A percentile compares a stretch with the other conserved stretches of the same genome.
Conservation (phyloP, 768 basidiomycete species). For the Phylloporus sp. region DNA sequence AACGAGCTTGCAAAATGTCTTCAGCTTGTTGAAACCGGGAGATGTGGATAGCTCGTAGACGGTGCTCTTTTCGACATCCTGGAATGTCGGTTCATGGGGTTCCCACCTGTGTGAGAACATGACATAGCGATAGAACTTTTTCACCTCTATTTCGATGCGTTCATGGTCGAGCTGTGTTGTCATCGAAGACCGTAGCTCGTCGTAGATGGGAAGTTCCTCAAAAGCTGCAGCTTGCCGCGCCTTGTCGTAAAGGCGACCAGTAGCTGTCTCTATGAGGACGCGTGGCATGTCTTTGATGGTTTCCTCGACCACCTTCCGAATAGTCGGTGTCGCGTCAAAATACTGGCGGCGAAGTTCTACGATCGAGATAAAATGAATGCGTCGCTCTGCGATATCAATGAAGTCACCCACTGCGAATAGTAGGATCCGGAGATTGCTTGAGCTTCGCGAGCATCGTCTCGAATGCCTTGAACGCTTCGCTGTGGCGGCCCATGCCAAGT, state of each 20-base stretch:
- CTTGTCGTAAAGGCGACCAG: not conserved
- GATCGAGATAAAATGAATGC: not conserved
- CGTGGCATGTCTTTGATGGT: not conserved
- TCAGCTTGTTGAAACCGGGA: not conserved
- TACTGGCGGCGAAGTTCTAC: not conserved
- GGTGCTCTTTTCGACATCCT: not conserved
- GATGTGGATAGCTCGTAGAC: not conserved
- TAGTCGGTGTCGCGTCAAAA: not conserved
- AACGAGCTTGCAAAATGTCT: not conserved
- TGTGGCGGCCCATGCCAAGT: not conserved
- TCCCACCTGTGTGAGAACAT: slow-evolving; percentile 6
- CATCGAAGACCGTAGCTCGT: not conserved
- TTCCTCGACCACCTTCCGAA: not conserved
- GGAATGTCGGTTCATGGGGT: not conserved
- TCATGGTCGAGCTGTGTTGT: not conserved
- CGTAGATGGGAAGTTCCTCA: not conserved
- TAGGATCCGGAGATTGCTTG: not conserved
- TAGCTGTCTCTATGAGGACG: not conserved
- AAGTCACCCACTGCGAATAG: not conserved
- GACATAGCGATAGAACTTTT: slow-evolving; percentile 1
- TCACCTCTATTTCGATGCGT: not conserved
- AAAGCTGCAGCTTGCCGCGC: not conserved
- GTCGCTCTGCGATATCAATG: not conserved
- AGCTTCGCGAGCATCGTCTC: not conserved
- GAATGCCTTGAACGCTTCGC: not conserved